Percentiles rank a stretch among this genome's conserved stretches.
Evolutionary conservation across 2,329 filamentous ascomycete genomes (phyloP).

Genomic region (Eurotiales sp.): DNA sequence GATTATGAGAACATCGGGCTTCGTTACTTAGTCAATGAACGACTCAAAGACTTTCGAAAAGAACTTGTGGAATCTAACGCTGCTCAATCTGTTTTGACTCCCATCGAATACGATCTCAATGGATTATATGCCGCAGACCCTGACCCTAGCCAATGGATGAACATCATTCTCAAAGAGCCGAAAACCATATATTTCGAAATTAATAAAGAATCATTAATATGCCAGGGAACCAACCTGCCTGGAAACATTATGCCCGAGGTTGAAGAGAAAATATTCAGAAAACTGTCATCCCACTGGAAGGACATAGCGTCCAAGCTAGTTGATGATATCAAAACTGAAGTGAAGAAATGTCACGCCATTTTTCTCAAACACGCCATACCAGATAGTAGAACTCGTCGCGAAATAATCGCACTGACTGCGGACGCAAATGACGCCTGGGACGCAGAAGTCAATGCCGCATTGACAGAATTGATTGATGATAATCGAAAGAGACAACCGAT

Average conservation of each 20-base stretch:
- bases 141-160: background rate
- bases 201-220: constrained; percentile 14
- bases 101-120: background rate
- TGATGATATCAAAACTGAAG: constrained; percentile 9
- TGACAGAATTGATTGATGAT: constrained; percentile 15
- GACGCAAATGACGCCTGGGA: constrained; percentile 13
- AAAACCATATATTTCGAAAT: constrained; percentile 12
- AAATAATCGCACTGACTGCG: constrained; percentile 8
- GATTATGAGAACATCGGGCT: constrained; percentile 3
- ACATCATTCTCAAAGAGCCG: background rate
- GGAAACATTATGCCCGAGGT: constrained; percentile 17
- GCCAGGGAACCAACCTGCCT: constrained; percentile 14
- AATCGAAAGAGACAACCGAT: constrained; percentile 11
- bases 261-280: constrained; percentile 9
- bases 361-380: constrained; percentile 15
- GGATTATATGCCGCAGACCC: background rate
- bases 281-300: constrained; percentile 15
- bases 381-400: constrained; percentile 14
- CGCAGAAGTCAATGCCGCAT: constrained; percentile 7
- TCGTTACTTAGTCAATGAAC: constrained; percentile 1
- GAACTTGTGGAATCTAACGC: background rate
- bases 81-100: too few species aligned
- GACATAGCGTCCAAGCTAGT: constrained; percentile 2
- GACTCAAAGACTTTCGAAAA: background rate
- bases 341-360: constrained; percentile 9